phyloP scores from a whole-genome alignment of 352 stramenopile species.

The Globisporangium solare region DNA sequence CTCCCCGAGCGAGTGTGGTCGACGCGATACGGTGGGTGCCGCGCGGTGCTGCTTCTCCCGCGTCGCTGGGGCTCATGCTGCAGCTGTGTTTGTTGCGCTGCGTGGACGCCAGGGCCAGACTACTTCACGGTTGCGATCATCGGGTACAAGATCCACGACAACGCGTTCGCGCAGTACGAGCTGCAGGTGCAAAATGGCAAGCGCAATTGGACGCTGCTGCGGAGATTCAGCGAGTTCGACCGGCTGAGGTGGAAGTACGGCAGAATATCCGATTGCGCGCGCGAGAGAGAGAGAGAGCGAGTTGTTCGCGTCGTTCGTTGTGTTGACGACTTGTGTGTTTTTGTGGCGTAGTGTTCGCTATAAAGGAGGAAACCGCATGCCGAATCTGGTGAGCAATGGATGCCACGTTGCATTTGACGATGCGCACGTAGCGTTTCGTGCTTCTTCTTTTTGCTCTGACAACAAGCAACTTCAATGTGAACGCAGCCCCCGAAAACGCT shows the following conservation, averaged over 20 bases:
- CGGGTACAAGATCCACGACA: slow-evolving; percentile 38
- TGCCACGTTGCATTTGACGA: background rate
- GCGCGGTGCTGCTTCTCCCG: background rate
- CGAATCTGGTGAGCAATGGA: slow-evolving; percentile 23
- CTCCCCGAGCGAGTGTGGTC: slow-evolving; percentile 67
- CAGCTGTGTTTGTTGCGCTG: background rate
- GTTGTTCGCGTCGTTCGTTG: background rate
- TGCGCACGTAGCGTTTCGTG: too few species aligned
- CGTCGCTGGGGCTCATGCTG: background rate
- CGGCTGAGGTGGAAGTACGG: slow-evolving; percentile 37
- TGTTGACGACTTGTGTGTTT: background rate
- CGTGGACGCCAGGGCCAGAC: slow-evolving; percentile 35
- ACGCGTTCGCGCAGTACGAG: slow-evolving; percentile 58
- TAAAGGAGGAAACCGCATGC: slow-evolving; percentile 38
- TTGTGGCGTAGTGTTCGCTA: slow-evolving; percentile 29
- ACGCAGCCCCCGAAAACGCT: slow-evolving; percentile 59
- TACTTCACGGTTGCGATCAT: slow-evolving; percentile 74
- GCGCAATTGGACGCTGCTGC: slow-evolving; percentile 59
- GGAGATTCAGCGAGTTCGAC: slow-evolving; percentile 75
- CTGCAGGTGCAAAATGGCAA: slow-evolving; percentile 66
- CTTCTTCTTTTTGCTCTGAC: too few species aligned
- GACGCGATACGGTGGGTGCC: slow-evolving; percentile 54
- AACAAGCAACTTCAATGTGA: background rate
- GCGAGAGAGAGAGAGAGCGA: background rate
- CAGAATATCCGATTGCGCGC: background rate